phyloP scores from a whole-genome alignment of 2,329 filamentous ascomycete species.

The Colletotrichum sp. region DNA sequence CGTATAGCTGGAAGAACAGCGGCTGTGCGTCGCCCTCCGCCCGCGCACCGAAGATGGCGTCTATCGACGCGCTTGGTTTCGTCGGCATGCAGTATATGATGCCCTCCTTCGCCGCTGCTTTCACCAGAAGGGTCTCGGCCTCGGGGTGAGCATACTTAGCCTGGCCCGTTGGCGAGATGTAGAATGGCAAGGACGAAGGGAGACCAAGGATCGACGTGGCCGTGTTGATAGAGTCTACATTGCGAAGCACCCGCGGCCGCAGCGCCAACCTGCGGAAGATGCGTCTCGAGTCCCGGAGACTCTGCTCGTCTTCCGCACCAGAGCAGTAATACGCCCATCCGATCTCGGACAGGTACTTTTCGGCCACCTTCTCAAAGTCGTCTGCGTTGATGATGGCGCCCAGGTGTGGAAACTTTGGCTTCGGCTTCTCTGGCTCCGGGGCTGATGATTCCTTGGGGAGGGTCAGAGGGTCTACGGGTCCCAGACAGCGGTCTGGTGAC shows the following conservation, averaged over 20 bases:
- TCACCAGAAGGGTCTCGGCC: conserved; percentile 50
- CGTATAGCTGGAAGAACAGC: conserved; percentile 66
- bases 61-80: neutral
- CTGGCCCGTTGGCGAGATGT: conserved; percentile 69
- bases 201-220: conserved; percentile 59
- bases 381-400: conserved; percentile 36
- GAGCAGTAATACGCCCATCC: conserved; percentile 77
- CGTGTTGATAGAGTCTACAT: conserved; percentile 69
- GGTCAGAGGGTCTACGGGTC: conserved; percentile 25
- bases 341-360: conserved; percentile 26
- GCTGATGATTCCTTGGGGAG: neutral
- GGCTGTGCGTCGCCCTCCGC: neutral
- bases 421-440: neutral
- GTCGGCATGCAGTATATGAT: conserved; percentile 18
- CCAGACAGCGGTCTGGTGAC: conserved; percentile 27
- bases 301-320: conserved; percentile 76
- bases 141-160: conserved; percentile 66
- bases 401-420: conserved; percentile 28
- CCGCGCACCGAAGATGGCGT: neutral
- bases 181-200: conserved; percentile 60
- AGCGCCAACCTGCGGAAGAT: conserved; percentile 75
- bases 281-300: conserved; percentile 75
- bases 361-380: conserved; percentile 41
- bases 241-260: conserved; percentile 80
- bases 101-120: conserved; percentile 1